Base-by-base conservation (phyloP, 2,329 filamentous ascomycete genomes). In the Nemania sp. region DNA sequence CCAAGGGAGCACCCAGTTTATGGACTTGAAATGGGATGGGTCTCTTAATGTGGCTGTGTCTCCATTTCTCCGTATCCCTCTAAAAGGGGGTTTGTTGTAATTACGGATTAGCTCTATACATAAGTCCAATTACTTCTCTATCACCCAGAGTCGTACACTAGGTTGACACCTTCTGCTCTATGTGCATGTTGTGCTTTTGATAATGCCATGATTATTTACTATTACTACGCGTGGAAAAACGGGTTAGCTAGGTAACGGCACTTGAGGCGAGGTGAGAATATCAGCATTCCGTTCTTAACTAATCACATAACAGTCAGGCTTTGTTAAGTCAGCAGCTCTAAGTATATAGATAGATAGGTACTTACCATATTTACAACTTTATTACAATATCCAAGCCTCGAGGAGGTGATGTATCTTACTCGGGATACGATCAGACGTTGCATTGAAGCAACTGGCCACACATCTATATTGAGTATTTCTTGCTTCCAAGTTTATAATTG, bases 1-100 rank as follows among this genome's bases (percentile, higher is more conserved):
- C n/a, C 18, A 47, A 41, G 24, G 47, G 32, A 58, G 20, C 54
- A 62, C 45, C 20, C 27, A 41, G 45, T 51, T 51, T 53, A 38
- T 35, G 32, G 22, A 49, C 53, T 41, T 47, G 27, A 61, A 41
- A 52, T 43, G 45, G 38, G 45, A 55, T 47, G 18, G 24, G 59
- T 57, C 20, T 45, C 51, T 55, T 29, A 26, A 62, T 6, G 20
- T 15, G 38, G 22, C 51, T 35, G 20, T 38, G 45, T 66, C 53
- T 60, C 29, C 24, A 47, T 29, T 45, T 60, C 26, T 54, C 53
- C 55, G 35, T 54, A 18, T 61, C 67, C 61, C 52, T 43, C 56
- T 47, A 11, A 59, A 60, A 62, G 56, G n/a, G 61, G 45, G 56
- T 15, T 38, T 61, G 22, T 64, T 29, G 38, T 55, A 58, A 67